Evolutionary conservation across 2,329 filamentous ascomycete genomes (phyloP), one percentile per base, ranked within the genome.

Genomic region (Claviceps capensis): DNA sequence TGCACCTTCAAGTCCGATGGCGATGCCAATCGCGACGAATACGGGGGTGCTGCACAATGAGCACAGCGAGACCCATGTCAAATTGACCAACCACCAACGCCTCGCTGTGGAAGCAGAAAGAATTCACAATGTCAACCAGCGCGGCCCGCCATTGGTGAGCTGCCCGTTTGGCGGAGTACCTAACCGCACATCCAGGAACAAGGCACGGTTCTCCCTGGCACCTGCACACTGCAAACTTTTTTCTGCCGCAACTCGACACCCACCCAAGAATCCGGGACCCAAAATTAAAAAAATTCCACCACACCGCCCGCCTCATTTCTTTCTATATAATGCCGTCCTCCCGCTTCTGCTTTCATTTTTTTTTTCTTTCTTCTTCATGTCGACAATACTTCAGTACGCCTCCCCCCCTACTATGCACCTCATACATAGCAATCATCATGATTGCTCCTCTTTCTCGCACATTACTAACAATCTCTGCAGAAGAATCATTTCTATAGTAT

Each of bases 401-500:
- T 55, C 61, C 67, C 69, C 67, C 69, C 65, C 64, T 64, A 48
- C 17, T 14, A 63, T 63, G 55, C 58, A 34, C 51, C 56, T 53
- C 45, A 22, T 53, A 55, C 16, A 3, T 9, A 19, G 5, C 17
- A 36, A 52, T 44, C 23, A 26, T 42, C 37, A 1, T 9, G 41
- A 6, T 11, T 41, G 30, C 9, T 4, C 9, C 4, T 9, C 9
- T 3, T 2, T 34, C 22, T 23, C 42, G 9, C 47, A 30, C 17
- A 36, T 47, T 53, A 53, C 60, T 64, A 59, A 63, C 58, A 53
- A 51, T 53, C 37, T 41, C 59, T 58, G 58, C 67, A 75, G 67
- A 72, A 88, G 86, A 90, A 91, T 91, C 87, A 88, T 87, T 94
- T 95, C 86, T 95, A 90, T 89, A 95, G 88, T 90, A 83, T 78